Conservation (phyloP, 805 yeast species). For the Candida arabinofermentans region DNA sequence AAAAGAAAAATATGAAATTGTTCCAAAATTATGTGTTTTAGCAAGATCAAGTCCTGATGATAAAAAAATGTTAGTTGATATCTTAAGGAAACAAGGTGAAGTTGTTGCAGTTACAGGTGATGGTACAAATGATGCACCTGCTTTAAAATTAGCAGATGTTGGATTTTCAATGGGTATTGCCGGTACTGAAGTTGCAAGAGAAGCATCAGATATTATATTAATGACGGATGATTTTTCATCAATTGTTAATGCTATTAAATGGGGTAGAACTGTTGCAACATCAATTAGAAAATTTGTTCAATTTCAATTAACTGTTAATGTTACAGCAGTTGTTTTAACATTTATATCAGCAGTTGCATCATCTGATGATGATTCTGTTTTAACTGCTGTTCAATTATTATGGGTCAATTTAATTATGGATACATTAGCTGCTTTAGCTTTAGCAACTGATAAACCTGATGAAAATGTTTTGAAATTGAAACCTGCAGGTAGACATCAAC, state of each 20-base stretch:
- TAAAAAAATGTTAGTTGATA: constrained; percentile 79
- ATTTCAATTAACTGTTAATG: constrained; percentile 92
- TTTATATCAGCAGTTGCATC: constrained; percentile 92
- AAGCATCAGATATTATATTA: constrained; percentile 96
- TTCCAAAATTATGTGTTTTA: constrained; percentile 76
- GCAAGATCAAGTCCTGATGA: constrained; percentile 98
- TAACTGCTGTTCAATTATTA: constrained; percentile 93
- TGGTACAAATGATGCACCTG: constrained; percentile 99
- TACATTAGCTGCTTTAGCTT: constrained; percentile 93
- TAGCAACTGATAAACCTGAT: constrained; percentile 96
- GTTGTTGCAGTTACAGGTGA: constrained; percentile 99
- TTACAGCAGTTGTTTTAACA: constrained; percentile 93
- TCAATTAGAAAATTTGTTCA: constrained; percentile 95
- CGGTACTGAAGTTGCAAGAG: constrained; percentile 98
- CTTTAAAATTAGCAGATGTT: constrained; percentile 92
- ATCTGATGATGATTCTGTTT: constrained; percentile 72
- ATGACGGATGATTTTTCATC: constrained; percentile 95
- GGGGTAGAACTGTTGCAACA: constrained; percentile 97
- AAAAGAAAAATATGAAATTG: constrained; percentile 51
- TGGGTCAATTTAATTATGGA: constrained; percentile 99
- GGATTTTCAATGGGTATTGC: constrained; percentile 99
- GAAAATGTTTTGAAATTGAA: constrained; percentile 69
- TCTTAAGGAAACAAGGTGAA: constrained; percentile 75
- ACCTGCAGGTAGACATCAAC: constrained; percentile 78
- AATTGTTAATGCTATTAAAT: constrained; percentile 92